Base-by-base conservation (phyloP, 192 early-diverging fungal genomes). In the Entomortierella parvispora region DNA sequence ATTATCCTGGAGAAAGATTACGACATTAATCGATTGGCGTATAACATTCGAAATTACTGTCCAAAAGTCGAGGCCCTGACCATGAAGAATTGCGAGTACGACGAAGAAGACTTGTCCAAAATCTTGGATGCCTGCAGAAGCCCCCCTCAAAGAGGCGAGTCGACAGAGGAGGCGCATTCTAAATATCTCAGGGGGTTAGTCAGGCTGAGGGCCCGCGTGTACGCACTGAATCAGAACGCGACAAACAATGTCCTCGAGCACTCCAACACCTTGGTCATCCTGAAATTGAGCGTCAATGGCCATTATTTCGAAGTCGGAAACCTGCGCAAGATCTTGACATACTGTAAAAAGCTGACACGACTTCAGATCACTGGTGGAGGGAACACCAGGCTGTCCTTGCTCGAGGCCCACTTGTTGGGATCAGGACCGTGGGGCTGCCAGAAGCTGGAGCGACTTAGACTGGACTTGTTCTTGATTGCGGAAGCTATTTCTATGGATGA, bases 31-130 rank as follows among this genome's bases (percentile, higher is more conserved):
- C 53, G 53, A 2, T 31, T 55, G 53, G 20, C 33, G 17, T 33
- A 8, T n/a, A 55, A 55, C 32, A 55, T 55, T 3, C 53, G 20
- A 31, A n/a, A 33, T 14, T 55, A 32, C 9, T 55, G 53, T n/a
- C n/a, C 2, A 1, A 33, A 29, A 2, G 6, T 55, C 0, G 53
- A 55, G 53, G 53, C 33, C 18, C 33, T 55, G 53, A 55, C 53
- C 17, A n/a, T 55, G 29, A 55, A 55, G 18, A 33, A 37, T 18
- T n/a, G 4, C 17, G 31, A 29, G 18, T 32, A 33, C n/a, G 53
- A 55, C 5, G 32, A 55, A 2, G 20, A 37, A 2, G 53, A 55
- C 29, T n/a, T 55, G 12, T 26, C 20, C 8, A 8, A n/a, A 15
- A 28, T 55, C n/a, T 32, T 55, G 29, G 3, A 31, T 31, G 31